phyloP scores from a whole-genome alignment of 768 basidiomycete genomes.

The Russula emetica region DNA sequence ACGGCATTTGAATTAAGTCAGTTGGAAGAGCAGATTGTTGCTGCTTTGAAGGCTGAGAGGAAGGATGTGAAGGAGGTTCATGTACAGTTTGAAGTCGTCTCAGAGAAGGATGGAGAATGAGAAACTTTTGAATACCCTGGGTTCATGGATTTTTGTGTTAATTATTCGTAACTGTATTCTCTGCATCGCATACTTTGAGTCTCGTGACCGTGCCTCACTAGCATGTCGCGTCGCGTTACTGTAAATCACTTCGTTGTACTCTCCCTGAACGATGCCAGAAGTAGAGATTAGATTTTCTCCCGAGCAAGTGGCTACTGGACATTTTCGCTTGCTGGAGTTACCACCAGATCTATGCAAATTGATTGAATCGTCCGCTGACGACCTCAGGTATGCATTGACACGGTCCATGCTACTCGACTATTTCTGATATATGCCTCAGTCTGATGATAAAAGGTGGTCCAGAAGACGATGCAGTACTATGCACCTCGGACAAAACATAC shows the following conservation, averaged over 20 bases:
- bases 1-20: conserved; percentile 54
- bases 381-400: conserved; percentile 11
- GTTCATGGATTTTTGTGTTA: not conserved
- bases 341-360: conserved; percentile 61
- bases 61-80: conserved; percentile 68
- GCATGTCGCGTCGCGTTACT: not conserved
- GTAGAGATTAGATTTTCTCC: conserved; percentile 52
- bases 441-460: conserved; percentile 72
- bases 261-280: conserved; percentile 38
- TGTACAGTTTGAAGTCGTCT: conserved; percentile 12
- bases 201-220: conserved; percentile 13
- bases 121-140: not conserved
- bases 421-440: conserved; percentile 19
- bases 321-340: conserved; percentile 71
- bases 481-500: conserved; percentile 79
- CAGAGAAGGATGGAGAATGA: not conserved
- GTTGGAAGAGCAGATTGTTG: conserved; percentile 59
- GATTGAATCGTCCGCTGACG: conserved; percentile 46
- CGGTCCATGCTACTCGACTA: conserved; percentile 13
- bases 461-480: conserved; percentile 85
- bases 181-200: not conserved
- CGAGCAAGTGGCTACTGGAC: conserved; percentile 44
- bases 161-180: not conserved
- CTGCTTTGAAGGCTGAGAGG: conserved; percentile 49
- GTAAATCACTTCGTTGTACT: not conserved